These are phyloP conservation scores for Melaleuca quinquenervia DNA, from an alignment of 345 rosid species.

Conservation along the genomic window DNA sequence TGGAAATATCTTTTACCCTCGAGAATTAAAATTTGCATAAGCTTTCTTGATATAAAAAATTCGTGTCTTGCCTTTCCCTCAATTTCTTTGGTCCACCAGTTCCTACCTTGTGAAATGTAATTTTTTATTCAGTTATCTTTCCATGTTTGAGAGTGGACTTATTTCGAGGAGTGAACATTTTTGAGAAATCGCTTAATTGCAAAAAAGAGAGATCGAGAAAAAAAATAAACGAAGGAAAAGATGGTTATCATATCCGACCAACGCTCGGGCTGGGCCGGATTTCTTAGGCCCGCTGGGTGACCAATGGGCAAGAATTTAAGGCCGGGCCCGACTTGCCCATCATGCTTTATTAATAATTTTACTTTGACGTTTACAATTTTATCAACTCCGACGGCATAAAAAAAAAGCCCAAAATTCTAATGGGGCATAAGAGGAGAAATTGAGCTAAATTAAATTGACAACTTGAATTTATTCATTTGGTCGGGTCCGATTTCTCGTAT, in stretches of 20 bases:
- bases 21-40: neutral
- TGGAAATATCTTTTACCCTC: neutral
- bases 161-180: neutral
- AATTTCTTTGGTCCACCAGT: neutral
- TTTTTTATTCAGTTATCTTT: neutral
- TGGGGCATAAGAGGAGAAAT: neutral
- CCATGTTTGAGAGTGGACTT: neutral
- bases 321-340: neutral
- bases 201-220: neutral
- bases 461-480: neutral
- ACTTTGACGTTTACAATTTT: no score
- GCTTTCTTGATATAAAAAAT: neutral
- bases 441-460: rapidly evolving
- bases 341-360: no score
- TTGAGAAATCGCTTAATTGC: neutral
- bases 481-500: neutral
- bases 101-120: neutral
- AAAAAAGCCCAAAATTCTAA: neutral
- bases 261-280: neutral
- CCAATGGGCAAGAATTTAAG: neutral
- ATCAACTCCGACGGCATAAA: neutral
- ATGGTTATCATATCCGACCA: neutral
- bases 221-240: neutral
- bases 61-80: neutral
- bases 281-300: neutral